A percentile compares a stretch with the other conserved stretches of the same genome.
Conservation (phyloP, 371 early-diverging fungal species). For the Mucor saturninus region DNA sequence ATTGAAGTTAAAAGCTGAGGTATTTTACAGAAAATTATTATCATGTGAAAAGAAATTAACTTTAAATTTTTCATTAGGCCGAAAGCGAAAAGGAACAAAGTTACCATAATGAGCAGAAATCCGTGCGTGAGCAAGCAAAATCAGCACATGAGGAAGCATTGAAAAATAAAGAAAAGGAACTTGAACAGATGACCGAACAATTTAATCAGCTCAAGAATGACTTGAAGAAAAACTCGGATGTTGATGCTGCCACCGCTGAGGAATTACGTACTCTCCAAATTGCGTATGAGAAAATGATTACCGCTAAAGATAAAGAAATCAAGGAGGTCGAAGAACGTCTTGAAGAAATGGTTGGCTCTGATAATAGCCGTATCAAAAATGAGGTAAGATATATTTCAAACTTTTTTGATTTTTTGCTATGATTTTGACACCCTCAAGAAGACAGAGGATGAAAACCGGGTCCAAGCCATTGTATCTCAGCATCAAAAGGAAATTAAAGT, state of each 20-base stretch:
- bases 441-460: conserved; percentile 19
- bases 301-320: conserved; percentile 47
- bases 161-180: conserved; percentile 13
- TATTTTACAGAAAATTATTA: not conserved
- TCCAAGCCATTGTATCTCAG: conserved; percentile 43
- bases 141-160: conserved; percentile 12
- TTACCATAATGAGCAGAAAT: conserved; percentile 18
- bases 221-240: conserved; percentile 1
- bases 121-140: conserved; percentile 11
- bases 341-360: conserved; percentile 25
- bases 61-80: not conserved
- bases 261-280: conserved; percentile 29
- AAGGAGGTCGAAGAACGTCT: conserved; percentile 42
- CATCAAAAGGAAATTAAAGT: conserved; percentile 52
- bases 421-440: not conserved
- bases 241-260: conserved; percentile 7
- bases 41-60: not conserved
- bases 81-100: conserved; percentile 7
- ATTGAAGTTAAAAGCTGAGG: not conserved
- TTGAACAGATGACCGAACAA: conserved; percentile 15
- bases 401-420: not conserved
- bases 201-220: conserved; percentile 8
- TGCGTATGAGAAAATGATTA: conserved; percentile 47
- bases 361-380: not conserved
- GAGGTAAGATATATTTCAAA: not conserved